These are phyloP conservation scores for Globisporangium canariense DNA, from an alignment of 352 stramenopile species.

Conservation along the genomic window DNA sequence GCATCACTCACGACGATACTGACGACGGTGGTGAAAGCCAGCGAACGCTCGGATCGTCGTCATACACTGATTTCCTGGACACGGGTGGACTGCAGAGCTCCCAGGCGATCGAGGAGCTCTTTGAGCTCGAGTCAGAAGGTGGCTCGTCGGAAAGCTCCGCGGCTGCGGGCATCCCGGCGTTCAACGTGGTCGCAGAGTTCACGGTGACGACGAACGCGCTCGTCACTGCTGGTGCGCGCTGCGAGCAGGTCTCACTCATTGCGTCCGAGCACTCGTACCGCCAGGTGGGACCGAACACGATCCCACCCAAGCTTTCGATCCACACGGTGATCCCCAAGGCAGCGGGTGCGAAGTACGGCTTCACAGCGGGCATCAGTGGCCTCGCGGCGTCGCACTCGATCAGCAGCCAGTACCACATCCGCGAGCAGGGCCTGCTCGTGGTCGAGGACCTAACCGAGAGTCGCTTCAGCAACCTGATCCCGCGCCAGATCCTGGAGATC, in stretches of 20 bases:
- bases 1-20: conserved; percentile 23
- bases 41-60: conserved; percentile 46
- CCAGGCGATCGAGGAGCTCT: conserved; percentile 75
- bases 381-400: conserved; percentile 56
- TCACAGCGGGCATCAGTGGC: conserved; percentile 49
- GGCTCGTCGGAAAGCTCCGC: conserved; percentile 38
- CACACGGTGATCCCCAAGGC: conserved; percentile 79
- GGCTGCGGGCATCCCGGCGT: conserved; percentile 22
- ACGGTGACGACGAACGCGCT: conserved; percentile 61
- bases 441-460: conserved; percentile 84
- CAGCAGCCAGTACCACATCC: conserved; percentile 86
- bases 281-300: conserved; percentile 47
- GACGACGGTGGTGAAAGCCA: conserved; percentile 29
- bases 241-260: conserved; percentile 55
- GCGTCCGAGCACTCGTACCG: conserved; percentile 76
- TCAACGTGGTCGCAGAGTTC: conserved; percentile 75
- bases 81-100: conserved; percentile 25
- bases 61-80: conserved; percentile 34
- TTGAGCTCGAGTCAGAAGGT: conserved; percentile 71
- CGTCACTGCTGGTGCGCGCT: conserved; percentile 58
- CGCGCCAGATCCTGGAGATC: conserved; percentile 77
- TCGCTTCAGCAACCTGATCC: conserved; percentile 81
- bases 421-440: conserved; percentile 72
- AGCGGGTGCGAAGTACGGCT: conserved; percentile 58
- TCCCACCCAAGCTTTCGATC: conserved; percentile 67